Percentiles rank a stretch among this genome's conserved stretches.
phyloP scores from a whole-genome alignment of 495 filamentous ascomycete genomes.

The Apiosordaria backusii region DNA sequence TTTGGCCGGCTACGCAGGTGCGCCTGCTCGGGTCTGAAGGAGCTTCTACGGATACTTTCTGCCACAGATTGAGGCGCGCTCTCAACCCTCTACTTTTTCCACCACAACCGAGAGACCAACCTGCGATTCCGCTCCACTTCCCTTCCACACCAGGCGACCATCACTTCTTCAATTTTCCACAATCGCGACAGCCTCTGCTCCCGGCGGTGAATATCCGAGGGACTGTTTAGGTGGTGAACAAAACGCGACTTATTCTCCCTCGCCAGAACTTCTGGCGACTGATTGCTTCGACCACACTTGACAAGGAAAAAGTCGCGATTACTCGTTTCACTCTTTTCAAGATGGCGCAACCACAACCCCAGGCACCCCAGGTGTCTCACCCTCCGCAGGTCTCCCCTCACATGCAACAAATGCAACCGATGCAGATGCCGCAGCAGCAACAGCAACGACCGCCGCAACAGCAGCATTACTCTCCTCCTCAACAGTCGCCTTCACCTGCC shows the following conservation, averaged over 20 bases:
- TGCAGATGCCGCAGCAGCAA: constrained; percentile 42
- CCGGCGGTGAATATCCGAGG: not conserved
- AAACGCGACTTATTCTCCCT: not conserved
- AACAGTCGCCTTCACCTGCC: constrained; percentile 37
- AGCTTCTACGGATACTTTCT: not conserved
- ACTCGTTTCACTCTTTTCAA: constrained; percentile 10
- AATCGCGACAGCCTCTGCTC: not conserved
- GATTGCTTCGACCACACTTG: not conserved
- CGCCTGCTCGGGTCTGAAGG: constrained; percentile 20
- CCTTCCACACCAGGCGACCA: not conserved
- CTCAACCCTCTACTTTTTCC: not conserved
- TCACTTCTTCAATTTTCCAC: not conserved
- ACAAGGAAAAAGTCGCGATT: not conserved
- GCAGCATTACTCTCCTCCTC: constrained; percentile 35
- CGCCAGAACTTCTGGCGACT: not conserved
- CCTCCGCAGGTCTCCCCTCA: constrained; percentile 22
- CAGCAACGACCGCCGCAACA: constrained; percentile 30
- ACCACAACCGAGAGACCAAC: not conserved
- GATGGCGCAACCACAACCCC: constrained; percentile 66
- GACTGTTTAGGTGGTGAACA: not conserved
- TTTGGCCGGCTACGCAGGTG: constrained; percentile 29
- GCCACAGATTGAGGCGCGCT: not conserved
- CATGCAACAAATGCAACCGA: constrained; percentile 19
- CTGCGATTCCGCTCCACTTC: not conserved
- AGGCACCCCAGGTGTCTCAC: constrained; percentile 51